A percentile compares a stretch with the other conserved stretches of the same genome.
Evolutionary conservation across 495 filamentous ascomycete genomes (phyloP).

Genomic region (Usnea hakonensis): DNA sequence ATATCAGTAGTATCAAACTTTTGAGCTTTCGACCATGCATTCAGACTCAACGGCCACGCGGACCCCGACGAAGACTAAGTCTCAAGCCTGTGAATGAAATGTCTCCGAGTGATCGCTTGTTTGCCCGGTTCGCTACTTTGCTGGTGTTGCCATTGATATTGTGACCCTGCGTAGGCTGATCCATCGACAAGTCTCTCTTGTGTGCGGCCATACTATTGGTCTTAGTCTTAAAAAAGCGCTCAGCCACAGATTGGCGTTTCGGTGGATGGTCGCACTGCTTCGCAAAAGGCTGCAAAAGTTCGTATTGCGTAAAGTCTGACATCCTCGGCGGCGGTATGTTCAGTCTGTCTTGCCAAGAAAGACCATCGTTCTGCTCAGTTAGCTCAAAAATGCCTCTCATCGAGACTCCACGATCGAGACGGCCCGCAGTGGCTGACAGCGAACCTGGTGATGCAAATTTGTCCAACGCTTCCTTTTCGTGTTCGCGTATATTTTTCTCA

Average conservation of each 20-base stretch:
- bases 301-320: conserved; percentile 2
- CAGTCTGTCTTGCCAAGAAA: not conserved
- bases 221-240: conserved; percentile 9
- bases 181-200: not conserved
- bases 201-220: not conserved
- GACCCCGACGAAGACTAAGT: not conserved
- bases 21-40: not conserved
- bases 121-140: conserved; percentile 1
- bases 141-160: not conserved
- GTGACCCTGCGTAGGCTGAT: not conserved
- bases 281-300: conserved; percentile 15
- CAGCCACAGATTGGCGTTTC: conserved; percentile 5
- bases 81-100: conserved; percentile 4
- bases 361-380: not conserved
- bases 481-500: not conserved
- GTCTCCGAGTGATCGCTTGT: conserved; percentile 5
- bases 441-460: not conserved
- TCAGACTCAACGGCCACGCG: not conserved
- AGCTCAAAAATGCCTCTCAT: not conserved
- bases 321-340: not conserved
- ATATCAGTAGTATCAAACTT: not conserved
- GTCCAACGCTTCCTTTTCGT: not conserved
- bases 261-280: conserved; percentile 17
- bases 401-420: not conserved
- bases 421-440: not conserved